Conservation (phyloP, 2,329 filamentous ascomycete genomes). For the Gaeumannomyces tritici region DNA sequence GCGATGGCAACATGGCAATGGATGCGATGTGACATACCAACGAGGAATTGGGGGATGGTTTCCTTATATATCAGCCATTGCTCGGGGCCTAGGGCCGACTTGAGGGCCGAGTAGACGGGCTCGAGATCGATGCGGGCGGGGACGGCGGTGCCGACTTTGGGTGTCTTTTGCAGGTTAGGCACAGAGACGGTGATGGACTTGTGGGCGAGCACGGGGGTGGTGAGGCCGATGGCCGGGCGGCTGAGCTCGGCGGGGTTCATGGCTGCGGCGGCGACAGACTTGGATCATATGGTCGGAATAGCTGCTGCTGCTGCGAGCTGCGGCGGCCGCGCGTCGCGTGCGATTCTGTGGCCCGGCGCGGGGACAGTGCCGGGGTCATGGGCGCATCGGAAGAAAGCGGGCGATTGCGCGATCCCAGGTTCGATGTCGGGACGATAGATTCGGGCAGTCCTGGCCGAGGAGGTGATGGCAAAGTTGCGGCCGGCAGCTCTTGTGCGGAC, state of each 20-base stretch:
- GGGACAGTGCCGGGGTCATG: conserved; percentile 30
- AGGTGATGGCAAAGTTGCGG: conserved; percentile 6
- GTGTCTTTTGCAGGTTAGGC: conserved; percentile 36
- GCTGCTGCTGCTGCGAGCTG: conserved; percentile 9
- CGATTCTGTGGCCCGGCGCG: conserved; percentile 32
- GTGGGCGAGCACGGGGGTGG: conserved; percentile 47
- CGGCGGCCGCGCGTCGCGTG: conserved; percentile 29
- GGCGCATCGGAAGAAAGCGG: conserved; percentile 28
- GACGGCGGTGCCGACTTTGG: conserved; percentile 53
- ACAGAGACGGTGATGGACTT: conserved; percentile 48
- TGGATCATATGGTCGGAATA: conserved; percentile 14
- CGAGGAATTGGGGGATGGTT: conserved; percentile 50
- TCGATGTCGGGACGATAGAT: conserved; percentile 32
- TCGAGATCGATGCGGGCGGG: conserved; percentile 59
- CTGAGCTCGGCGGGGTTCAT: conserved; percentile 62
- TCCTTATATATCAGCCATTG: conserved; percentile 59
- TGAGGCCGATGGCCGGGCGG: conserved; percentile 47
- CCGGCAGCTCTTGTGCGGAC: not conserved
- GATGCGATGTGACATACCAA: conserved; percentile 34
- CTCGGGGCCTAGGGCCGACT: conserved; percentile 47
- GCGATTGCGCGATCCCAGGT: conserved; percentile 31
- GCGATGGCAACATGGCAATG: not conserved
- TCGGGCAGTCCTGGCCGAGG: conserved; percentile 27
- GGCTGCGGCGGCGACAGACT: conserved; percentile 12
- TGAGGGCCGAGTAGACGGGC: conserved; percentile 53